Evolutionary conservation across 192 early-diverging fungal genomes (phyloP), one percentile per base, ranked within the genome.

Genomic region (Coemansia sp.): DNA sequence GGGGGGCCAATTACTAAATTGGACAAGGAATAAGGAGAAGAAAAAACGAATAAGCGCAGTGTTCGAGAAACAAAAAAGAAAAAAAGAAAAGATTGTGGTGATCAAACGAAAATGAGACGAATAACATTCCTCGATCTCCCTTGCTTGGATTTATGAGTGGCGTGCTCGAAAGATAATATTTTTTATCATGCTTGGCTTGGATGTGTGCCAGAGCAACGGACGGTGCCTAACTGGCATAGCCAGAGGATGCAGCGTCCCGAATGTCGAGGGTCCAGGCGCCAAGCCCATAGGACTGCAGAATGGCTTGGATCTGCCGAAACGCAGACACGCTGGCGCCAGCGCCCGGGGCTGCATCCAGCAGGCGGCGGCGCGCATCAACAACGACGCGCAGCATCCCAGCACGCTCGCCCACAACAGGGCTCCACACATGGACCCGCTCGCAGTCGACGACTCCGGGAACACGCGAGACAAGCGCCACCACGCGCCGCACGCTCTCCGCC

Each of bases 391-490:
- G 21, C 26, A 63, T 69, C 6, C 61, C 42, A 1, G 58, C 63
- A 49, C 61, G 42, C 3, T 40, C 56, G 39, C 58, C 74, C 16
- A 54, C 67, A 6, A 70, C 63, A 12, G 64, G 56, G 45, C 61
- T 61, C 79, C 79, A 81, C 56, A 66, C 67, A 60, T 65, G 57
- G 68, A 47, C 49, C n/a, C 12, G 16, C 2, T 45, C n/a, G 64
- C 79, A 81, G 39, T 32, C 68, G 0, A 64, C 57, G 0, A 76
- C 79, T 6, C 74, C 79, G 0, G 70, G 68, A n/a, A 81, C 45
- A 18, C 60, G 37, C 5, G 67, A 45, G 15, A 76, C 58, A 44
- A 60, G 79, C 56, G 47, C 62, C 37, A 68, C 64, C 3, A 65
- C 65, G 37, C 13, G 45, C 12, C 39, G 57, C 40, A 54, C 56